Evolutionary conservation across 192 early-diverging fungal genomes (phyloP).

Genomic region (Backusella tarrabulga): DNA sequence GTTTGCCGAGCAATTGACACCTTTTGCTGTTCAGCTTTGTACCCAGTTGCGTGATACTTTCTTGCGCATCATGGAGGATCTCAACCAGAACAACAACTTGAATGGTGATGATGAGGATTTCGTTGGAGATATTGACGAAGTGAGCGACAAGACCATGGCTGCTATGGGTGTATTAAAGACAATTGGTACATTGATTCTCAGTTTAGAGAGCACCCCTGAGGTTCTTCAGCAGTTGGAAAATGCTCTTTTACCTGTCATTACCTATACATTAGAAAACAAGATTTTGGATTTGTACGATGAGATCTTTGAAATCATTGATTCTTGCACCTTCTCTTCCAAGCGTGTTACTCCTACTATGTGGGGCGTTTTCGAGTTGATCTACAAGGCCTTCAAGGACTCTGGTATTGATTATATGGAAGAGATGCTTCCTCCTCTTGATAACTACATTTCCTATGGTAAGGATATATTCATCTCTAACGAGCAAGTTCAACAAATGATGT

Average conservation of each 20-base stretch:
- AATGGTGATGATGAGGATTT: constrained; percentile 45
- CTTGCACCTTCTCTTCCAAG: constrained; percentile 82
- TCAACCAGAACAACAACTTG: constrained; percentile 46
- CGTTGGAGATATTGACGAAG: constrained; percentile 52
- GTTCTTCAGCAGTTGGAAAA: constrained; percentile 80
- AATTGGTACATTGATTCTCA: constrained; percentile 81
- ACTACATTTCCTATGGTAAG: constrained; percentile 87
- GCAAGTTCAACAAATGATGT: constrained; percentile 69
- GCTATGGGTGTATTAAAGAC: constrained; percentile 90
- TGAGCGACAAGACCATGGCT: constrained; percentile 85
- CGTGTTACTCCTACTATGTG: constrained; percentile 81
- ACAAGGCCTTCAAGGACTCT: constrained; percentile 76
- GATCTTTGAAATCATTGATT: constrained; percentile 87
- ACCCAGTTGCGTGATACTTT: constrained; percentile 86
- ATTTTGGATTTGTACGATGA: constrained; percentile 85
- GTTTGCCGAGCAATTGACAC: constrained; percentile 87
- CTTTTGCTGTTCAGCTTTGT: constrained; percentile 89
- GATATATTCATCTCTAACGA: constrained; percentile 68
- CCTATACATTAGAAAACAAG: constrained; percentile 73
- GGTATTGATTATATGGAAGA: constrained; percentile 86
- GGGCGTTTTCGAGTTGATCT: constrained; percentile 77
- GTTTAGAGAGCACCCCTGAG: constrained; percentile 80
- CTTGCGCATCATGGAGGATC: constrained; percentile 78
- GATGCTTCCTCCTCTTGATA: constrained; percentile 89
- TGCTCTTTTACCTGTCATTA: constrained; percentile 73